Evolutionary conservation across 1,284 basidiomycete genomes (phyloP).

Genomic region (Cutaneotrichosporon sp.): DNA sequence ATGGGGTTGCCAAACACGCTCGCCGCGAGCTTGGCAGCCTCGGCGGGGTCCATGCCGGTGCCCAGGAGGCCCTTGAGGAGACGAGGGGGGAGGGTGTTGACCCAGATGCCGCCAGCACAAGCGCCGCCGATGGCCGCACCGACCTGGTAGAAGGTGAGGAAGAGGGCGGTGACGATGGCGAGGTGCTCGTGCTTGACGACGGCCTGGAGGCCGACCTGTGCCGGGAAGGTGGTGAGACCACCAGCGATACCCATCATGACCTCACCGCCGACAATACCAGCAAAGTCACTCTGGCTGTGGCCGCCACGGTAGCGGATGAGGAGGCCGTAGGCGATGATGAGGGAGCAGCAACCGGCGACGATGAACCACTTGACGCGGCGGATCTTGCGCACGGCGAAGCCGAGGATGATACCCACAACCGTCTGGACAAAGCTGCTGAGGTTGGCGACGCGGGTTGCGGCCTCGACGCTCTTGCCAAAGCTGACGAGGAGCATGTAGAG

Average conservation of each 20-base stretch:
- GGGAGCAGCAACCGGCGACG: slow-evolving; percentile 37
- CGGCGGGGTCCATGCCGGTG: slow-evolving; percentile 28
- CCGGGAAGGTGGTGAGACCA: slow-evolving; percentile 47
- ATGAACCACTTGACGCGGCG: slow-evolving; percentile 52
- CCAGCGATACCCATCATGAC: slow-evolving; percentile 52
- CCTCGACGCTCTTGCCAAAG: slow-evolving; percentile 41
- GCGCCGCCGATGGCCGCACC: no score
- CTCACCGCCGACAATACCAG: slow-evolving; percentile 50
- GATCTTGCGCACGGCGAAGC: slow-evolving; percentile 47
- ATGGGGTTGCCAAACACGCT: slow-evolving; percentile 45
- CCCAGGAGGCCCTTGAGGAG: slow-evolving; percentile 19
- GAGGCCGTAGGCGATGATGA: slow-evolving; percentile 48
- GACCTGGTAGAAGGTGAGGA: background rate
- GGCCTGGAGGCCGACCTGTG: slow-evolving; percentile 47
- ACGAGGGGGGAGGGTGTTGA: slow-evolving; percentile 27
- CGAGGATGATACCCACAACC: slow-evolving; percentile 44
- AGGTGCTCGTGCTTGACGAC: slow-evolving; percentile 47
- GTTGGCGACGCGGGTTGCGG: slow-evolving; percentile 43
- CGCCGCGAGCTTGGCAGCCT: slow-evolving; percentile 14
- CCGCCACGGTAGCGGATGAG: slow-evolving; percentile 51
- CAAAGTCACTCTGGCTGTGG: slow-evolving; percentile 18
- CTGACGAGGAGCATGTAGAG: slow-evolving; percentile 50
- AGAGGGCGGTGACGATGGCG: slow-evolving; percentile 41
- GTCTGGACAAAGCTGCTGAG: slow-evolving; percentile 53
- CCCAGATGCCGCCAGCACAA: slow-evolving; percentile 49